Conservation (phyloP, 306 rosid genomes). For the Cucumis cinereus region DNA sequence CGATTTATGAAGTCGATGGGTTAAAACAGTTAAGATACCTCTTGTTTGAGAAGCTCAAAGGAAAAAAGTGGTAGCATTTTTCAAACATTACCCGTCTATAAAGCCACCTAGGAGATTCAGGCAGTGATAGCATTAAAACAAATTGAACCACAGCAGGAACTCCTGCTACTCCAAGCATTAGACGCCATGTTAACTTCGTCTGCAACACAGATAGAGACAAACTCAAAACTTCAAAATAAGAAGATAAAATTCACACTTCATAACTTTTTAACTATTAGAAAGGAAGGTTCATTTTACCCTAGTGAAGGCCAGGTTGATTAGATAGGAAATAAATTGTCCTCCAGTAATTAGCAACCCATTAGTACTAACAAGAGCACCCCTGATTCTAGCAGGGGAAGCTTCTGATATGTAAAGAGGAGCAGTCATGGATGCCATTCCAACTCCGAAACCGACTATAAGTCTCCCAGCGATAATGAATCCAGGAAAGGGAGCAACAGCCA, state of each 20-base stretch:
- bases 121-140: conserved; percentile 52
- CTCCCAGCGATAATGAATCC: conserved; percentile 63
- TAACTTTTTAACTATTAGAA: background rate
- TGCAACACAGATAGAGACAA: conserved; percentile 15
- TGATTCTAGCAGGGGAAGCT: conserved; percentile 65
- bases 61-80: background rate
- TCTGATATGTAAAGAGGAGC: conserved; percentile 83
- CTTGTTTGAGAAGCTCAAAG: background rate
- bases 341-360: conserved; percentile 66
- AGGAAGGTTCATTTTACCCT: conserved; percentile 19
- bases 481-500: conserved; percentile 65
- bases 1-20: too few species aligned
- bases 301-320: conserved; percentile 67
- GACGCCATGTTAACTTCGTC: conserved; percentile 73
- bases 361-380: conserved; percentile 74
- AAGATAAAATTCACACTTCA: background rate
- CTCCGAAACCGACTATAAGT: conserved; percentile 71
- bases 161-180: conserved; percentile 83
- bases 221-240: background rate
- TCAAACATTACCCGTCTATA: conserved; percentile 42
- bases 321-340: conserved; percentile 73
- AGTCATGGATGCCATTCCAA: conserved; percentile 90
- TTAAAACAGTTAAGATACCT: background rate
- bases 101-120: conserved; percentile 87
- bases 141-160: conserved; percentile 59